Percentiles rank a stretch among this genome's conserved stretches.
phyloP scores from a whole-genome alignment of 163 green algal genomes.

The Scenedesmus sp. region DNA sequence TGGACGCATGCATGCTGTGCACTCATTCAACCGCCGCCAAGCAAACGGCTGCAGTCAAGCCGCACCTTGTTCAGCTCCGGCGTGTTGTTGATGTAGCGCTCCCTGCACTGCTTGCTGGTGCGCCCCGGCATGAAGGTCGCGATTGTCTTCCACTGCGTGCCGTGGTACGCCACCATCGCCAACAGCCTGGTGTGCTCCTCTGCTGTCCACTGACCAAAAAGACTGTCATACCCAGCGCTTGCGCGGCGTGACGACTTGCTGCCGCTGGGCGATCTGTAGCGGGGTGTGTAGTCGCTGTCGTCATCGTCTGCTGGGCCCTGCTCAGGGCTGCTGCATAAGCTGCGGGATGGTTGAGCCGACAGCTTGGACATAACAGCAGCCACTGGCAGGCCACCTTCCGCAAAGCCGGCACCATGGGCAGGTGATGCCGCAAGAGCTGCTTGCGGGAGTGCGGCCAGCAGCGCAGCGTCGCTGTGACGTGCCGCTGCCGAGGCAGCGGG shows the following conservation, averaged over 20 bases:
- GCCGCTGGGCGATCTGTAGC: too few relatives aligned
- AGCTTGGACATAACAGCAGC: too few relatives aligned
- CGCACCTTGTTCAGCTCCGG: constrained; percentile 33
- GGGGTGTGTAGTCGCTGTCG: not conserved
- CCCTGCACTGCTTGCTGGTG: constrained; percentile 54
- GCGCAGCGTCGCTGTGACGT: too few relatives aligned
- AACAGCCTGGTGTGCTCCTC: constrained; percentile 36
- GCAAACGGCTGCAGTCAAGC: not conserved
- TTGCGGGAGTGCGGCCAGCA: too few relatives aligned
- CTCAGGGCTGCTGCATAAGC: not conserved
- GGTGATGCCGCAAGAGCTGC: too few relatives aligned
- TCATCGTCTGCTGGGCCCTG: not conserved
- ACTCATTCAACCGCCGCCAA: not conserved
- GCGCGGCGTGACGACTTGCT: too few relatives aligned
- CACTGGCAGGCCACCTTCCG: too few relatives aligned
- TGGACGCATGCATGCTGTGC: not conserved
- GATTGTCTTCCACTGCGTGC: constrained; percentile 37
- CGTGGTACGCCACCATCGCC: constrained; percentile 42
- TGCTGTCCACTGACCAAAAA: constrained; percentile 32
- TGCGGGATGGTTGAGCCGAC: too few relatives aligned
- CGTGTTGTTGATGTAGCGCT: constrained; percentile 45
- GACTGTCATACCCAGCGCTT: too few relatives aligned
- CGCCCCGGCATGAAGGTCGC: constrained; percentile 37
- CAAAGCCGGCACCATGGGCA: too few relatives aligned
- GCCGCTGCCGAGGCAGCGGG: too few relatives aligned